Conservation (phyloP, 306 rosid species). For the Fragaria iinumae region DNA sequence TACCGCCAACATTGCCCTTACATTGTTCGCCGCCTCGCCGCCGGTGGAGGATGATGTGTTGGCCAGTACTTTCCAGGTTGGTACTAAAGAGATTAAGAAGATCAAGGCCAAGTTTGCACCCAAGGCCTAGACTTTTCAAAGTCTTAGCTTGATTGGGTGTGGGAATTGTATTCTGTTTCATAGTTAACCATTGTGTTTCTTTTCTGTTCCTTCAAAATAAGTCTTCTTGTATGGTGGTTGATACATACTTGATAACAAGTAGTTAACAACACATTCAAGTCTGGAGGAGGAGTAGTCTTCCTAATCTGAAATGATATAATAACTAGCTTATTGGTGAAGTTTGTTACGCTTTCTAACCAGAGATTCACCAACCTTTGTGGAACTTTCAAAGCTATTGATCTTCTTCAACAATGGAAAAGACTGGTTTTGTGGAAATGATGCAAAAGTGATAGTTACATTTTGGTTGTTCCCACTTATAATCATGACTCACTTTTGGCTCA, state of each 20-base stretch:
- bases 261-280: neutral
- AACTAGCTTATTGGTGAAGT: neutral
- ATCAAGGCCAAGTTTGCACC: conserved; percentile 71
- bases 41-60: conserved; percentile 66
- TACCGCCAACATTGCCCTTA: conserved; percentile 50
- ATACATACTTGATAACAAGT: too few relatives aligned
- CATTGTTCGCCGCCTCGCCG: conserved; percentile 66
- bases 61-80: conserved; percentile 57
- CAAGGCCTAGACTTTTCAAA: conserved; percentile 27
- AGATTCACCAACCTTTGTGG: neutral
- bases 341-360: neutral
- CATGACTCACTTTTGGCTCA: conserved; percentile 2
- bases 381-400: neutral
- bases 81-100: conserved; percentile 56
- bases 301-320: neutral
- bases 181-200: neutral
- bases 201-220: neutral
- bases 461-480: neutral
- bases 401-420: neutral
- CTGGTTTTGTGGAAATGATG: neutral
- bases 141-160: neutral
- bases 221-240: neutral
- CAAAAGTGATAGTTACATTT: neutral
- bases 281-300: neutral
- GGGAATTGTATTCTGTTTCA: neutral